Evolutionary conservation across 306 rosid species (phyloP).

Genomic region (Mimosa pudica): DNA sequence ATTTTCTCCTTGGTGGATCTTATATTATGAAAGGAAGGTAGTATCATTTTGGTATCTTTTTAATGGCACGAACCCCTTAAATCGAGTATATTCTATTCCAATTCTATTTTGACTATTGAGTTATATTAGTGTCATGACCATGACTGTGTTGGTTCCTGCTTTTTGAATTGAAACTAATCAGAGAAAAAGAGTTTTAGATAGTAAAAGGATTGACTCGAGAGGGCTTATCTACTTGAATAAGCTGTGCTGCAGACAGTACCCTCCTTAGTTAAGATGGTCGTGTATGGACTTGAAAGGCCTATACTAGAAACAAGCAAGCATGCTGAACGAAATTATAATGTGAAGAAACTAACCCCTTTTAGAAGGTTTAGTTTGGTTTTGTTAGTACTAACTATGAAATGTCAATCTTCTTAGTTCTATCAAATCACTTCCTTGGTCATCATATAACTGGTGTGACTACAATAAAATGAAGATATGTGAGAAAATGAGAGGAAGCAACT

Average conservation of each 20-base stretch:
- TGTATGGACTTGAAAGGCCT: not conserved
- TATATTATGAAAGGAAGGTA: too few species aligned
- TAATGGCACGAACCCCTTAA: not conserved
- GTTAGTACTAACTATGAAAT: not conserved
- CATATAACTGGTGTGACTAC: not conserved
- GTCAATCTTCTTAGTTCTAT: not conserved
- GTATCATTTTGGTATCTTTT: not conserved
- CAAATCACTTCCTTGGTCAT: not conserved
- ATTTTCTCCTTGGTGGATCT: not conserved
- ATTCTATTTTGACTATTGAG: not conserved
- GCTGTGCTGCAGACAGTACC: not conserved
- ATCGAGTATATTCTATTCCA: not conserved
- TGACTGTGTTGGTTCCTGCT: not conserved
- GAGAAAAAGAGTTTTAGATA: not conserved
- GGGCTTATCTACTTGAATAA: not conserved
- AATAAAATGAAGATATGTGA: not conserved
- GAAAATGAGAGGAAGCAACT: not conserved
- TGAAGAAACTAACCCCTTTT: not conserved
- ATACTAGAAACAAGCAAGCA: not conserved
- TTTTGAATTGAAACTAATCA: not conserved
- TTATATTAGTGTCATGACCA: too few species aligned
- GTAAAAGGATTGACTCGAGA: not conserved
- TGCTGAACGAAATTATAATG: not conserved
- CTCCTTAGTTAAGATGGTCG: not conserved
- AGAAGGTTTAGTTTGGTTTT: not conserved